phyloP scores from a whole-genome alignment of 768 basidiomycete genomes.

The Epithele typhae region DNA sequence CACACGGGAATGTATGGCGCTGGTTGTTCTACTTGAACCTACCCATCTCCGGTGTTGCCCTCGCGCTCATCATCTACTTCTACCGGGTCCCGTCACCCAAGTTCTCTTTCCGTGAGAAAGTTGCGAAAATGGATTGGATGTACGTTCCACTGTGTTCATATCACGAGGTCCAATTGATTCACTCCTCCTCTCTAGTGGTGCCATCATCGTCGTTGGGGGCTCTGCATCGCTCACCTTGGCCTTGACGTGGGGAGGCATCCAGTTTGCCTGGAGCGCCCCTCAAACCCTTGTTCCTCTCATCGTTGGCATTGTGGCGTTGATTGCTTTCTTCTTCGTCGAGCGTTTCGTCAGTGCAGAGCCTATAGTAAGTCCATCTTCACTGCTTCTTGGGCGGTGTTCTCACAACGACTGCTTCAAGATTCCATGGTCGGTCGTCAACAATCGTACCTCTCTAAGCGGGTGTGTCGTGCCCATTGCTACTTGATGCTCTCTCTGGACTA shows the following conservation, averaged over 20 bases:
- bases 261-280: constrained; percentile 29
- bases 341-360: constrained; percentile 16
- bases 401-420: constrained; percentile 1
- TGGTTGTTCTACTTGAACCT: constrained; percentile 12
- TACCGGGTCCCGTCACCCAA: constrained; percentile 18
- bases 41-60: constrained; percentile 5
- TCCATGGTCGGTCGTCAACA: neutral
- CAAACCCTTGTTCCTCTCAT: constrained; percentile 32
- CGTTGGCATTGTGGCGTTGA: constrained; percentile 28
- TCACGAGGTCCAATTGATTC: neutral
- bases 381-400: neutral
- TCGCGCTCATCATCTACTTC: neutral
- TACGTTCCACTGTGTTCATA: constrained; percentile 15
- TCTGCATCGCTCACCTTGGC: constrained; percentile 13
- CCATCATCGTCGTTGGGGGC: constrained; percentile 16
- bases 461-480: neutral
- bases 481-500: too few species aligned
- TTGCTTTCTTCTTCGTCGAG: constrained; percentile 28
- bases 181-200: constrained; percentile 15
- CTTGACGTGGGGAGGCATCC: constrained; percentile 30
- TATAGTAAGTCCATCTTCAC: constrained; percentile 2
- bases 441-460: constrained; percentile 3
- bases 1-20: neutral
- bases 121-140: constrained; percentile 33
- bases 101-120: constrained; percentile 22